These are phyloP conservation scores for Mycena indigotica DNA, from an alignment of 768 basidiomycete genomes.

Conservation along the genomic window DNA sequence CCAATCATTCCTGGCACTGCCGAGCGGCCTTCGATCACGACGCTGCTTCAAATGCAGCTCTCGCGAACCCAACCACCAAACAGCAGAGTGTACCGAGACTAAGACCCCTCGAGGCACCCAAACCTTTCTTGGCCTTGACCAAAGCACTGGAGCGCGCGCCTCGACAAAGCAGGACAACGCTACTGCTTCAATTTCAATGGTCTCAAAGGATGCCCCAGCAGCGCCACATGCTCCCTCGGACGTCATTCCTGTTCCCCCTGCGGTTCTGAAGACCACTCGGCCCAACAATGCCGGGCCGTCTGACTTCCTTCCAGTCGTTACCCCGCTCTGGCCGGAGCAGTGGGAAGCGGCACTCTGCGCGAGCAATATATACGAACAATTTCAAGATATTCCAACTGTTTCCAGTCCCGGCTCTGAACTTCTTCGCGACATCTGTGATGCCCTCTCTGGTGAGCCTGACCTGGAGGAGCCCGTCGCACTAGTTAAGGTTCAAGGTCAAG, in stretches of 20 bases:
- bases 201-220: slow-evolving; percentile 8
- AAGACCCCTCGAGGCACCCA: background rate
- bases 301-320: slow-evolving; percentile 26
- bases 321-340: slow-evolving; percentile 24
- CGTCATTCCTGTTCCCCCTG: slow-evolving; percentile 26
- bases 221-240: background rate
- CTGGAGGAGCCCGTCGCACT: too few relatives aligned
- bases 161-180: slow-evolving; percentile 7
- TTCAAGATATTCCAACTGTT: slow-evolving; percentile 27
- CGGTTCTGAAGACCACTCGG: slow-evolving; percentile 12
- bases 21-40: background rate
- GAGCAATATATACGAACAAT: slow-evolving; percentile 16
- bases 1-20: background rate
- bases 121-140: background rate
- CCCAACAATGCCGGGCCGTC: slow-evolving; percentile 18
- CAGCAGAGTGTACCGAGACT: background rate
- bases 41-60: background rate
- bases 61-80: background rate
- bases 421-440: too few relatives aligned
- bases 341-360: slow-evolving; percentile 22
- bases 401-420: too few relatives aligned
- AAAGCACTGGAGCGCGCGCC: background rate
- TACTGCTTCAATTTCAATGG: slow-evolving; percentile 23
- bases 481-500: too few relatives aligned
- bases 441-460: too few relatives aligned